Percentiles rank a stretch among this genome's conserved stretches.
Conservation (phyloP, 2,329 filamentous ascomycete species). For the Arthrobotrys iridis region DNA sequence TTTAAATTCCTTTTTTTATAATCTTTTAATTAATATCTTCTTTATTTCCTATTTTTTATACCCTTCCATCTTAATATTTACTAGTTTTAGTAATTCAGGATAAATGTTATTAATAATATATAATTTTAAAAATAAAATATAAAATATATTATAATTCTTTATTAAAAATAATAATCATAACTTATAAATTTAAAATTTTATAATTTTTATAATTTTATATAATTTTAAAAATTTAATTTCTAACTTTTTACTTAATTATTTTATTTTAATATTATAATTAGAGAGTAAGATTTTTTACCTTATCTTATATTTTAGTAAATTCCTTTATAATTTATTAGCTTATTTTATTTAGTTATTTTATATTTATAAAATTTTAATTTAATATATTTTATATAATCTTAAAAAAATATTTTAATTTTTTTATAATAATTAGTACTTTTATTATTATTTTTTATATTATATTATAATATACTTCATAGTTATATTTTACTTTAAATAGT, state of each 20-base stretch:
- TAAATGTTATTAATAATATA: neutral
- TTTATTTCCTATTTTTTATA: slow-evolving; percentile 20
- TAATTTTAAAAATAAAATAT: slow-evolving; percentile 3
- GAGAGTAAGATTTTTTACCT: too few relatives aligned
- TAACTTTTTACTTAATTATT: too few relatives aligned
- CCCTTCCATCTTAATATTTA: neutral
- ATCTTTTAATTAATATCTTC: slow-evolving; percentile 4
- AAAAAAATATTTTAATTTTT: slow-evolving; percentile 14
- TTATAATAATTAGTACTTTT: too few relatives aligned
- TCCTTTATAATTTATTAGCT: too few relatives aligned
- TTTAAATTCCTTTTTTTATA: too few relatives aligned
- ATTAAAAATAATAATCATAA: neutral
- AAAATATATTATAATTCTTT: slow-evolving; percentile 18
- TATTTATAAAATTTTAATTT: slow-evolving; percentile 4
- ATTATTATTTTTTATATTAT: too few relatives aligned
- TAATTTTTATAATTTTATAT: slow-evolving; percentile 9
- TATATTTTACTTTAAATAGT: too few relatives aligned
- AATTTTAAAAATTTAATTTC: slow-evolving; percentile 10
- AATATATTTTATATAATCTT: slow-evolving; percentile 9
- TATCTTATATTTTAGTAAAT: too few relatives aligned
- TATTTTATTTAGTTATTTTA: too few relatives aligned
- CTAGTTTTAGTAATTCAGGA: neutral
- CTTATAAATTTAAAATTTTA: slow-evolving; percentile 17
- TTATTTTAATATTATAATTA: too few relatives aligned
- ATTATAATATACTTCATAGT: too few relatives aligned